These are phyloP conservation scores for Zymoseptoria ardabiliae DNA, from an alignment of 2,329 filamentous ascomycete genomes.

Conservation along the genomic window DNA sequence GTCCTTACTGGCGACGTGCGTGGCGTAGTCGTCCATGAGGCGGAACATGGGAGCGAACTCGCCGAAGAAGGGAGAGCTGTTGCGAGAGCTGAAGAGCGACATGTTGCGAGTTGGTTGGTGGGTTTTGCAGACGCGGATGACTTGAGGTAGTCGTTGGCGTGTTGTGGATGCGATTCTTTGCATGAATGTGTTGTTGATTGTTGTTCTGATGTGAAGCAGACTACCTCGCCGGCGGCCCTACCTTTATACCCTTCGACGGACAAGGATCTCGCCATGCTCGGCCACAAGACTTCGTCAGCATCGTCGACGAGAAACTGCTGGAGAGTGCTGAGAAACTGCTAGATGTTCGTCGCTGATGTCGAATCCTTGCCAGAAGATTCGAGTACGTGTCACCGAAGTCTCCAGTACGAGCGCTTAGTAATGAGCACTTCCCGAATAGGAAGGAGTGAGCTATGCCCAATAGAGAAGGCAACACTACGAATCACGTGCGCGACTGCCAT, in stretches of 20 bases:
- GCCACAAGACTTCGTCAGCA: not conserved
- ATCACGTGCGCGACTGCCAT: not conserved
- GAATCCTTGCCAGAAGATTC: constrained; percentile 8
- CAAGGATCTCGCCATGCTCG: not conserved
- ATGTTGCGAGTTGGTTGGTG: constrained; percentile 27
- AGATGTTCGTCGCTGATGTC: constrained; percentile 1
- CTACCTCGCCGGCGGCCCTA: not conserved
- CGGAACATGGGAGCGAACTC: constrained; percentile 39
- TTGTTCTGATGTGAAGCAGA: constrained; percentile 19
- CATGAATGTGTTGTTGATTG: constrained; percentile 19
- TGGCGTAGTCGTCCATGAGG: constrained; percentile 41
- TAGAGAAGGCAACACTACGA: not conserved
- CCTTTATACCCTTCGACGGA: constrained; percentile 13
- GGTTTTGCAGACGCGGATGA: constrained; percentile 23
- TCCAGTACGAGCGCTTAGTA: constrained; percentile 1
- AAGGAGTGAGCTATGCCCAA: not conserved
- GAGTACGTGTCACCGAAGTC: not conserved
- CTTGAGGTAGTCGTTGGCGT: constrained; percentile 22
- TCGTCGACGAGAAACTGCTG: not conserved
- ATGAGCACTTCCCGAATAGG: not conserved
- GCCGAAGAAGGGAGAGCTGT: constrained; percentile 27
- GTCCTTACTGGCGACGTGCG: constrained; percentile 25
- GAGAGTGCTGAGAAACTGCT: not conserved
- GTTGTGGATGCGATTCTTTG: constrained; percentile 19
- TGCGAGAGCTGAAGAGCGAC: constrained; percentile 24